Evolutionary conservation across 2,329 filamentous ascomycete genomes (phyloP).

Genomic region (Penicillium sp.): DNA sequence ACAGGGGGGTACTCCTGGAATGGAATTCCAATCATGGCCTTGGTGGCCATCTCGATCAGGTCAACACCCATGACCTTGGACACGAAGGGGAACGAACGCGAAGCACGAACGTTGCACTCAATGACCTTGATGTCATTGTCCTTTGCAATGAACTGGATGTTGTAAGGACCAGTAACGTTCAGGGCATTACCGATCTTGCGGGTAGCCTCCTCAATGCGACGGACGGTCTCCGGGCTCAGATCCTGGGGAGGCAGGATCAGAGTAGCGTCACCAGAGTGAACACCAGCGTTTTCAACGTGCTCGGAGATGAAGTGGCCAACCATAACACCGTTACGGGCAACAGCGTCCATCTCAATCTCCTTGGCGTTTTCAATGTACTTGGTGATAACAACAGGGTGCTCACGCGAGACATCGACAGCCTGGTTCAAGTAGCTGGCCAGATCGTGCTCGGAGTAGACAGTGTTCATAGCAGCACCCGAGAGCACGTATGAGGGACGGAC

Average conservation of each 20-base stretch:
- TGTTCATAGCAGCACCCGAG: slow-evolving; percentile 98
- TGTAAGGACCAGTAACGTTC: slow-evolving; percentile 95
- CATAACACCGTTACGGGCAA: slow-evolving; percentile 84
- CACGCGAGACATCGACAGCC: slow-evolving; percentile 87
- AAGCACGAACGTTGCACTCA: slow-evolving; percentile 96
- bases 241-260: slow-evolving; percentile 94
- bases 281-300: slow-evolving; percentile 97
- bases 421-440: slow-evolving; percentile 84
- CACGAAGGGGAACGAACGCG: slow-evolving; percentile 94
- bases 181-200: slow-evolving; percentile 91
- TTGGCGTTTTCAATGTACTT: slow-evolving; percentile 99
- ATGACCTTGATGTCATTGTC: slow-evolving; percentile 99
- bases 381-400: slow-evolving; percentile 96
- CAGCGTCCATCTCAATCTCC: slow-evolving; percentile 99
- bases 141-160: slow-evolving; percentile 99
- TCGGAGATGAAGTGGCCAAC: slow-evolving; percentile 97
- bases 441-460: slow-evolving; percentile 94
- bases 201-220: slow-evolving; percentile 90
- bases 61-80: slow-evolving; percentile 98
- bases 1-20: slow-evolving; percentile 78
- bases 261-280: slow-evolving; percentile 96
- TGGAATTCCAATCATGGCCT: slow-evolving; percentile 85
- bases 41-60: slow-evolving; percentile 97
- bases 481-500: slow-evolving; percentile 96
- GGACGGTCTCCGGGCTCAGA: slow-evolving; percentile 81